phyloP scores from a whole-genome alignment of 352 stramenopile species.

The Phytophthora pluvialis region DNA sequence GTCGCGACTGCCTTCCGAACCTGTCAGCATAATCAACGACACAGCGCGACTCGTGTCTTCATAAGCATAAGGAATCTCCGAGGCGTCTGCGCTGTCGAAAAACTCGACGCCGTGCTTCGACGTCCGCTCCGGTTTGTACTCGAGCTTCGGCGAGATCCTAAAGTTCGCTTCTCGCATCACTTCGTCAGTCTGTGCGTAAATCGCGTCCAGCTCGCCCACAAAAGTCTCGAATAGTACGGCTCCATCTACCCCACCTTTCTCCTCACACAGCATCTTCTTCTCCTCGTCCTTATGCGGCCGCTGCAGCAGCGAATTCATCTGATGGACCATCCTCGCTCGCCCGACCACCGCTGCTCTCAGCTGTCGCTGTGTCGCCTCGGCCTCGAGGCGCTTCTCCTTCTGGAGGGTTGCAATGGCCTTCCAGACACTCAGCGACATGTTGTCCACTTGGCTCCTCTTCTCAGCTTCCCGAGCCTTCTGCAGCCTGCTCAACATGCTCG shows the following conservation, averaged over 20 bases:
- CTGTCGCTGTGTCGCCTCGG: conserved; percentile 1
- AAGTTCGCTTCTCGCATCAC: background rate
- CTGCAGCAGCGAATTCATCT: conserved; percentile 1
- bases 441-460: background rate
- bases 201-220: background rate
- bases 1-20: background rate
- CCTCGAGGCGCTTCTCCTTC: conserved; percentile 9
- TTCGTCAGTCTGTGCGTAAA: conserved; percentile 7
- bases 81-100: conserved; percentile 11
- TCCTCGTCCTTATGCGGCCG: background rate
- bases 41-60: conserved; percentile 19
- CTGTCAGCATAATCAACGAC: conserved; percentile 22
- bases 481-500: conserved; percentile 2
- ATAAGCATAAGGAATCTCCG: conserved; percentile 20
- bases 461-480: background rate
- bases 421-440: background rate
- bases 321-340: conserved; percentile 1
- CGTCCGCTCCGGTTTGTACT: conserved; percentile 1
- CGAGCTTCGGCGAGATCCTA: background rate
- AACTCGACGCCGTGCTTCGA: conserved; percentile 6
- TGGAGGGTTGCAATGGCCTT: conserved; percentile 3
- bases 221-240: conserved; percentile 2
- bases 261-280: background rate
- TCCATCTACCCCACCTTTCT: background rate
- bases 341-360: background rate